Conservation (phyloP, 1,284 basidiomycete species). For the Apiotrichum sp. region DNA sequence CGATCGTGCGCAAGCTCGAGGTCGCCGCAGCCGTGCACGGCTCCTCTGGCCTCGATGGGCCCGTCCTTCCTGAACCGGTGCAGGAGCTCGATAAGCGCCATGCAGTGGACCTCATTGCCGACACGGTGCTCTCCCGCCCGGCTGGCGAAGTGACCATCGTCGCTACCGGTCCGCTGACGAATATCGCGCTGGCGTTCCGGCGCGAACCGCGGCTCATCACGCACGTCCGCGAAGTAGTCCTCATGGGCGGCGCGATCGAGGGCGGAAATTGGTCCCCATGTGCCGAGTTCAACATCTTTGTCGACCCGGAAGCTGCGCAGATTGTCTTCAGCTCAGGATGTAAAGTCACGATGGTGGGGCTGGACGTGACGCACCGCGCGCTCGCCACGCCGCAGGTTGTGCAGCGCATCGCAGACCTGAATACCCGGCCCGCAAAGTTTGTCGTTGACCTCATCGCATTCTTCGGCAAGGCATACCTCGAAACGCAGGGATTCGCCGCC, state of each 20-base stretch:
- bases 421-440: slow-evolving; percentile 9
- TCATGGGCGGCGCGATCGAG: slow-evolving; percentile 19
- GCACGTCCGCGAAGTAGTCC: slow-evolving; percentile 12
- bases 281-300: slow-evolving; percentile 21
- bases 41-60: slow-evolving; percentile 12
- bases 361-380: slow-evolving; percentile 20
- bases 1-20: slow-evolving; percentile 1
- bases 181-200: slow-evolving; percentile 16
- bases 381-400: slow-evolving; percentile 7
- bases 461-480: slow-evolving; percentile 9
- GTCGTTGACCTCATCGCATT: slow-evolving; percentile 10
- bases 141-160: slow-evolving; percentile 13
- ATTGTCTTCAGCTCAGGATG: slow-evolving; percentile 11
- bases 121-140: slow-evolving; percentile 9
- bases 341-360: slow-evolving; percentile 16
- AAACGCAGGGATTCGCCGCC: slow-evolving; percentile 10
- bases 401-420: slow-evolving; percentile 6
- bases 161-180: slow-evolving; percentile 20
- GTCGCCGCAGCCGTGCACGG: slow-evolving; percentile 13
- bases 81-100: slow-evolving; percentile 4
- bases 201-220: slow-evolving; percentile 4
- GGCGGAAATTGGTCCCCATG: slow-evolving; percentile 12
- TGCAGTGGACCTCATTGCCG: slow-evolving; percentile 13
- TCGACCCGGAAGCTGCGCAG: slow-evolving; percentile 21
- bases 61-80: slow-evolving; percentile 4